Percentiles rank a stretch among this genome's conserved stretches.
phyloP scores from a whole-genome alignment of 1,284 basidiomycete genomes.

The Ustilago vetiveriae region DNA sequence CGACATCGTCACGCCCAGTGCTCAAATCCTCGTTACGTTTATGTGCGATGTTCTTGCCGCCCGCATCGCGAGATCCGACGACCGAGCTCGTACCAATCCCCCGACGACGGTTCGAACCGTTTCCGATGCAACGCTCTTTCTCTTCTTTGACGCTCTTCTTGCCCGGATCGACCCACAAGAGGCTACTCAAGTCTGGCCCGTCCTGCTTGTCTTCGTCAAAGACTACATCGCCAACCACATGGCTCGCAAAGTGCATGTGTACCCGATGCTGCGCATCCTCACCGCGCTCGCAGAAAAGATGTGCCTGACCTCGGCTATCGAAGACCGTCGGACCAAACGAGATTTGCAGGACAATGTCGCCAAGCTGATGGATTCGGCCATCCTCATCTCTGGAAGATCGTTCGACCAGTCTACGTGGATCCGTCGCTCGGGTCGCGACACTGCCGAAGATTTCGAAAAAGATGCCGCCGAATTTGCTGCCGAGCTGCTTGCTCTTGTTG shows the following conservation, averaged over 20 bases:
- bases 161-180: conserved; percentile 83
- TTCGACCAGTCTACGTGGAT: conserved; percentile 83
- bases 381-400: conserved; percentile 78
- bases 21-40: conserved; percentile 88
- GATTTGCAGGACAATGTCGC: conserved; percentile 91
- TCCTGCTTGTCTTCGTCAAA: conserved; percentile 78
- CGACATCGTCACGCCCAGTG: conserved; percentile 82
- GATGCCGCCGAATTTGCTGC: conserved; percentile 34
- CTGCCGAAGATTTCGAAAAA: conserved; percentile 52
- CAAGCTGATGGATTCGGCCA: conserved; percentile 83
- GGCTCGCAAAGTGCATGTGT: conserved; percentile 71
- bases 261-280: conserved; percentile 81
- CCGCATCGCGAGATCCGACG: conserved; percentile 69
- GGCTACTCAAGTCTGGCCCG: conserved; percentile 86
- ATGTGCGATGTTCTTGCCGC: conserved; percentile 75
- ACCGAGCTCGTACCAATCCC: conserved; percentile 21
- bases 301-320: conserved; percentile 81
- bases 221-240: conserved; percentile 73
- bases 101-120: conserved; percentile 5
- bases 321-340: conserved; percentile 86
- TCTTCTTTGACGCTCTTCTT: conserved; percentile 89
- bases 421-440: conserved; percentile 75
- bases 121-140: conserved; percentile 71
- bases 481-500: conserved; percentile 9
- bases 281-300: conserved; percentile 83